Conservation (phyloP, 2,329 filamentous ascomycete genomes). For the Tolypocladium nubicola region DNA sequence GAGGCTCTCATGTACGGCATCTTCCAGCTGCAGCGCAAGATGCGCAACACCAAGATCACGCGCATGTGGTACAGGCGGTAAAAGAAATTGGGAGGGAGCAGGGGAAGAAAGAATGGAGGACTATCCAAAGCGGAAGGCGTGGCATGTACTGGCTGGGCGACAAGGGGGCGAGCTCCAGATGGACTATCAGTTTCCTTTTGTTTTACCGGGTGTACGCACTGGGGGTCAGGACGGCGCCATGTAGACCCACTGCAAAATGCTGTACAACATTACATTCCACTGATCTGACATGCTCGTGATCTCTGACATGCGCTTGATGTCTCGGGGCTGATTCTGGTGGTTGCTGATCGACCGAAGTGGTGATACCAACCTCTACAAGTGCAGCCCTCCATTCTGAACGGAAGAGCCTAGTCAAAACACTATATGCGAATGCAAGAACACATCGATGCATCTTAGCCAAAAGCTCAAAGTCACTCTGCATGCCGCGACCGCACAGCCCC, state of each 20-base stretch:
- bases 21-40: constrained; percentile 69
- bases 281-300: neutral
- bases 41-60: constrained; percentile 48
- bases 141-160: neutral
- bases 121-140: neutral
- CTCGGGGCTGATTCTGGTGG: no score
- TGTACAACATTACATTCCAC: neutral
- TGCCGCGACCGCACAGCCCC: no score
- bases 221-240: neutral
- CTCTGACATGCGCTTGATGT: neutral
- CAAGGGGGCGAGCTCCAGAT: neutral
- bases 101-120: neutral
- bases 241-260: neutral
- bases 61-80: constrained; percentile 50
- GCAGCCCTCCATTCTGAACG: no score
- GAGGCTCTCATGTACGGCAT: constrained; percentile 60
- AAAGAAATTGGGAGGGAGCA: neutral
- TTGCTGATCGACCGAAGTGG: no score
- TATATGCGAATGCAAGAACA: no score
- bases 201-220: neutral
- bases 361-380: no score
- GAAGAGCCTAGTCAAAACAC: no score
- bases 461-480: no score
- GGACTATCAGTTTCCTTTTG: neutral
- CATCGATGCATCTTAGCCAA: no score